Evolutionary conservation across 345 rosid species (phyloP), one percentile per base, ranked within the genome.

Genomic region (Anacardium occidentale): DNA sequence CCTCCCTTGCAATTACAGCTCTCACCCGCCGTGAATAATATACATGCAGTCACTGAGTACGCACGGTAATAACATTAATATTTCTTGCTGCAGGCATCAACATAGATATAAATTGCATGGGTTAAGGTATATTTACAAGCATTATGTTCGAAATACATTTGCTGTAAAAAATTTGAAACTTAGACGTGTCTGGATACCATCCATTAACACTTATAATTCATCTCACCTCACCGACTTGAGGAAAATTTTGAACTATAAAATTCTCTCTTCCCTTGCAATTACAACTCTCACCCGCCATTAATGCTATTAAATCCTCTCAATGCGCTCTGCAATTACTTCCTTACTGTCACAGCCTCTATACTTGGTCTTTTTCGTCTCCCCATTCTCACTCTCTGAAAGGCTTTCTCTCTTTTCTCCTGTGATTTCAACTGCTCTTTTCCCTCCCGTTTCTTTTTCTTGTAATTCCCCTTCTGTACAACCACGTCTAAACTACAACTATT

Each of bases 241-340:
- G 42, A 37, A 37, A 74, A 74, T 53, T 71, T 66, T 56, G 70
- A 70, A 47, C 26, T n/a, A 40, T 37, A 17, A 70, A 34, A 59
- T 26, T n/a, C 82, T 76, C 78, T 37, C 42, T 37, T 37, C 42
- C 42, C 42, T 37, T 37, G 82, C 85, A 86, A 79, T 85, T 64
- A 81, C 72, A 69, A 68, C 70, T 76, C 81, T 73, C 77, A 55
- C 80, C 75, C 70, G 45, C 83, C 90, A 91, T 91, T 83, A 94
- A 91, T 94, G 91, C 89, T 26, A 56, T 81, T 69, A 78, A 91
- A 90, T 83, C 91, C 79, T 78, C 92, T 91, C 91, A 56, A 80
- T 74, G 77, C 81, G 76, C 88, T 83, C 83, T 64, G 90, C 92
- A 90, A 82, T 90, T 81, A 92, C 92, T 92, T 86, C 84, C 77